A percentile compares a stretch with the other conserved stretches of the same genome.
phyloP scores from a whole-genome alignment of 208 protist species.

The Lotmaria passim region DNA sequence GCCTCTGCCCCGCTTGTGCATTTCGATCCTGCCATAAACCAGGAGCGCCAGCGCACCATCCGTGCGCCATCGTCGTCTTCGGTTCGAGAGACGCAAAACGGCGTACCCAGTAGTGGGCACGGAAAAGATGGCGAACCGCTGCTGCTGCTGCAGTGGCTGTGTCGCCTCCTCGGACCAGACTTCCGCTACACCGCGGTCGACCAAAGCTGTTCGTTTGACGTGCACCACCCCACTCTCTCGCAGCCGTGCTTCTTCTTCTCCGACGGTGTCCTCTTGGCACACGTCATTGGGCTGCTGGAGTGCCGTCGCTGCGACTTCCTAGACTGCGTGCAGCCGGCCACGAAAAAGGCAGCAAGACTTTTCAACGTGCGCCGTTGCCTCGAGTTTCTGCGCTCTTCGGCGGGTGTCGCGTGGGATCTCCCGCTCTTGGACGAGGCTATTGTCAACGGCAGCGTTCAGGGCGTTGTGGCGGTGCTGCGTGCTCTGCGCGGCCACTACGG shows the following conservation, averaged over 20 bases:
- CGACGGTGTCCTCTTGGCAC: constrained; percentile 75
- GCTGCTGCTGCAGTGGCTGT: constrained; percentile 57
- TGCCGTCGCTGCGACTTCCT: constrained; percentile 63
- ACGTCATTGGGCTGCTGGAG: constrained; percentile 66
- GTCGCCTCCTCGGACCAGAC: constrained; percentile 40
- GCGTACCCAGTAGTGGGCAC: background rate
- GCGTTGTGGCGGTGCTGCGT: constrained; percentile 52
- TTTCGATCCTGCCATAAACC: background rate
- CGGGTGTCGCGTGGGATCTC: constrained; percentile 40
- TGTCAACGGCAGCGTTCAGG: constrained; percentile 41
- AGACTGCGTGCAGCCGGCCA: constrained; percentile 62
- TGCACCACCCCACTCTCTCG: background rate
- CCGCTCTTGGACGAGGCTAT: constrained; percentile 64
- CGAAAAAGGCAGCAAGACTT: constrained; percentile 61
- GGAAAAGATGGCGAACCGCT: no score
- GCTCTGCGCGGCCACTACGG: constrained; percentile 30
- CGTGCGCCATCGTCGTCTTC: background rate
- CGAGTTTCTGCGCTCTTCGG: constrained; percentile 58
- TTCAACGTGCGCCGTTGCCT: constrained; percentile 78
- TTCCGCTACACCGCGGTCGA: constrained; percentile 65
- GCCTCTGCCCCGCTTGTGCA: background rate
- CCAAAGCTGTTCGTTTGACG: constrained; percentile 40
- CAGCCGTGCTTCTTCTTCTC: constrained; percentile 62
- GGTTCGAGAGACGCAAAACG: no score
- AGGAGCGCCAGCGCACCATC: background rate